phyloP scores from a whole-genome alignment of 2,329 filamentous ascomycete species.

The Penicillium polonicum region DNA sequence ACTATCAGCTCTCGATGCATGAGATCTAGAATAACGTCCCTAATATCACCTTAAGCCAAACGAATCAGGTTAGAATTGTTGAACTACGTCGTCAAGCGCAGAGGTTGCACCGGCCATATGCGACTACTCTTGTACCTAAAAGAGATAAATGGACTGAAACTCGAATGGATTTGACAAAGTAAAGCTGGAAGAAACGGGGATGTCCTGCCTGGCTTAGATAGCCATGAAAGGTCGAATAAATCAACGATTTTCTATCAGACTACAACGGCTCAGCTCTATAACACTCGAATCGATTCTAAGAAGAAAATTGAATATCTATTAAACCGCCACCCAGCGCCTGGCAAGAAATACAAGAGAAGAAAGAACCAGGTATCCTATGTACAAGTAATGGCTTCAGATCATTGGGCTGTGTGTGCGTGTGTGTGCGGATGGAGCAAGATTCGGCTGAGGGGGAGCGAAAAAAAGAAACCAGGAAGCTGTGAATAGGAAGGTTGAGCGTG shows the following conservation, averaged over 20 bases:
- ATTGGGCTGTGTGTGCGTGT: neutral
- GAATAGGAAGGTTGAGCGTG: slow-evolving; percentile 2
- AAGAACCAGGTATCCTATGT: slow-evolving; percentile 5
- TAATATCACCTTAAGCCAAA: neutral
- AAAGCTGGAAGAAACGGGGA: neutral
- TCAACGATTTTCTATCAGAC: neutral
- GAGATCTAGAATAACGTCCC: neutral
- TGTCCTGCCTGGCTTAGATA: neutral
- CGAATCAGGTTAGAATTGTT: neutral
- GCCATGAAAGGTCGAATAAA: neutral
- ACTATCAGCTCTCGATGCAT: neutral
- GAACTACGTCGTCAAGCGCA: neutral
- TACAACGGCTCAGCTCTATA: neutral
- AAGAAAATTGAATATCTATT: neutral
- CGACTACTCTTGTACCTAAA: neutral
- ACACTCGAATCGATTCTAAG: neutral
- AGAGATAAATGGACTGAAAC: neutral
- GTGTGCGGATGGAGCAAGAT: slow-evolving; percentile 1
- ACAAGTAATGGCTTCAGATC: slow-evolving; percentile 2
- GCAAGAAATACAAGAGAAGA: slow-evolving; percentile 1
- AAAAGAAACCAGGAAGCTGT: slow-evolving; percentile 1
- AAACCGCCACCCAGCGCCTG: neutral
- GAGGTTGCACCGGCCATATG: neutral
- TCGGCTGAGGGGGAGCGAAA: neutral
- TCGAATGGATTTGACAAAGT: neutral